Evolutionary conservation across 2,329 filamentous ascomycete species (phyloP).

Genomic region (Ophiostoma ips): DNA sequence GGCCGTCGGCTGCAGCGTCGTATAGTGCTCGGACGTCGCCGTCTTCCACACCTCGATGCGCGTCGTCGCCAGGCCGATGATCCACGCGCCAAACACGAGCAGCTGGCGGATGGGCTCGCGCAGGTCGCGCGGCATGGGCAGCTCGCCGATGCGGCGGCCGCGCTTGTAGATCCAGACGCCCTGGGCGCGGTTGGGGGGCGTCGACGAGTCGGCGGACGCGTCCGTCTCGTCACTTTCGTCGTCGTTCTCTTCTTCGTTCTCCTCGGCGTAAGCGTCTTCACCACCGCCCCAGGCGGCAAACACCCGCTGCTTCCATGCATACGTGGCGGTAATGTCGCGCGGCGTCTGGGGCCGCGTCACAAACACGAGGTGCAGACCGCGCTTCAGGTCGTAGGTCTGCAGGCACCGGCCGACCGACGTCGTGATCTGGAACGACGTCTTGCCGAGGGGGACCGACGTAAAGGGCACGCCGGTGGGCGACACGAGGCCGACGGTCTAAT

Average conservation of each 20-base stretch:
- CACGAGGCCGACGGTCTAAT: conserved; percentile 77
- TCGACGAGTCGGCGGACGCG: neutral
- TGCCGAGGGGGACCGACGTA: conserved; percentile 74
- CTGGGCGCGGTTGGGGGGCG: conserved; percentile 24
- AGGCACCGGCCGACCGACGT: conserved; percentile 82
- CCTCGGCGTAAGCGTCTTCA: neutral
- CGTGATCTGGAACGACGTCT: conserved; percentile 93
- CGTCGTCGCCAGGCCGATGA: conserved; percentile 63
- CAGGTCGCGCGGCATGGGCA: conserved; percentile 52
- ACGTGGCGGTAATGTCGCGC: conserved; percentile 69
- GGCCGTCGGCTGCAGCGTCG: conserved; percentile 54
- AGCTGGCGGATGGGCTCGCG: conserved; percentile 63
- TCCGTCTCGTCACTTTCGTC: neutral
- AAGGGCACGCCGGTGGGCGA: conserved; percentile 86
- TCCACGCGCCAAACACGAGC: conserved; percentile 79
- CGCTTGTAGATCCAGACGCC: conserved; percentile 88
- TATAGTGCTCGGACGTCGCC: conserved; percentile 74
- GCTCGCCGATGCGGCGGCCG: conserved; percentile 67
- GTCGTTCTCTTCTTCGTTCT: neutral
- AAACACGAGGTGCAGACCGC: conserved; percentile 84
- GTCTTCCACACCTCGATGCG: conserved; percentile 85
- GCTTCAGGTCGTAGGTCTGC: conserved; percentile 89
- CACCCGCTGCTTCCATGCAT: conserved; percentile 74
- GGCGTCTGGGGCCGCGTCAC: conserved; percentile 85
- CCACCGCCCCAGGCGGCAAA: conserved; percentile 77